Percentiles rank a stretch among this genome's conserved stretches.
Conservation (phyloP, 148 eudicot genomes). For the Cornus suecica region DNA sequence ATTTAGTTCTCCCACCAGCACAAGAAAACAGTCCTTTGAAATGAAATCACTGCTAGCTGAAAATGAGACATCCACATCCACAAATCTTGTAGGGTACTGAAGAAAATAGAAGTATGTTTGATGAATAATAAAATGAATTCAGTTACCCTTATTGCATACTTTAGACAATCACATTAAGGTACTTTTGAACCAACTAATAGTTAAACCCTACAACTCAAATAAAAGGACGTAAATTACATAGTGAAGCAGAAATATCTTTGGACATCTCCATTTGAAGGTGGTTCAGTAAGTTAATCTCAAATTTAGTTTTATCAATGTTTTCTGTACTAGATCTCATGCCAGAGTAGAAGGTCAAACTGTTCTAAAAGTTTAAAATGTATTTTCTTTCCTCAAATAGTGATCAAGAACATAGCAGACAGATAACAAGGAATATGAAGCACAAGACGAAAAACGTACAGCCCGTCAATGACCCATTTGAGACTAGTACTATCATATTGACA, state of each 20-base stretch:
- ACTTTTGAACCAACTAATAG: neutral
- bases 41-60: no score
- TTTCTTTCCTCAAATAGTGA: neutral
- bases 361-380: neutral
- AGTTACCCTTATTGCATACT: neutral
- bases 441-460: constrained; percentile 62
- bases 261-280: neutral
- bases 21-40: no score
- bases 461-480: constrained; percentile 83
- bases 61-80: no score
- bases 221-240: neutral
- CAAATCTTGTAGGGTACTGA: no score
- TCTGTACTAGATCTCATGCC: constrained; percentile 1
- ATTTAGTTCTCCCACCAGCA: no score
- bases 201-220: neutral
- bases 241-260: neutral
- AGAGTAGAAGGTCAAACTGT: neutral
- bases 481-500: constrained; percentile 63
- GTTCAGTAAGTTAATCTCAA: constrained; percentile 3
- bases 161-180: neutral
- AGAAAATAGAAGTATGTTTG: neutral
- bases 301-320: neutral
- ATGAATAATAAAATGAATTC: no score
- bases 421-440: neutral
- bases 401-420: neutral